phyloP scores from a whole-genome alignment of 768 basidiomycete species.

The Trametes cubensis region DNA sequence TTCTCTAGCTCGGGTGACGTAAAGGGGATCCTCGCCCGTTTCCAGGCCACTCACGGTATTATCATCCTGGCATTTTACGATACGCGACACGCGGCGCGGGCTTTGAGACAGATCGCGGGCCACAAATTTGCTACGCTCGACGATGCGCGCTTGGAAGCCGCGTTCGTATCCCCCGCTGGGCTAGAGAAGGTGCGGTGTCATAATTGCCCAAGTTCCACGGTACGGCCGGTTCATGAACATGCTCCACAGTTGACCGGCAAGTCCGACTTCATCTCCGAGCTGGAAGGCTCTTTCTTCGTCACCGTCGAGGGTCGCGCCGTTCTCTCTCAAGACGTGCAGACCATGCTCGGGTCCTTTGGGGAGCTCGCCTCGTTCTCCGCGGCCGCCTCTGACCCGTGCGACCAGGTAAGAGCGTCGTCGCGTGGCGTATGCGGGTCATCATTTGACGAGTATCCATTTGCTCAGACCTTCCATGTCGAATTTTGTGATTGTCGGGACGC shows the following conservation, averaged over 20 bases:
- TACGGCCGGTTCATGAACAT: slow-evolving; percentile 9
- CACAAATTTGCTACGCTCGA: slow-evolving; percentile 29
- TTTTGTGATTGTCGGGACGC: slow-evolving; percentile 70
- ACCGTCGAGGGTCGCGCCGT: slow-evolving; percentile 38
- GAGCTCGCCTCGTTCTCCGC: slow-evolving; percentile 33
- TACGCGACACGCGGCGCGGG: slow-evolving; percentile 53
- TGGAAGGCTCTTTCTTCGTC: slow-evolving; percentile 56
- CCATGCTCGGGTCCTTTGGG: slow-evolving; percentile 37
- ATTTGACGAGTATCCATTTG: slow-evolving; percentile 1
- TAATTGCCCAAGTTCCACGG: too few relatives aligned
- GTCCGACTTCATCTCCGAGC: slow-evolving; percentile 52
- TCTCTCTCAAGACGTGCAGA: slow-evolving; percentile 30
- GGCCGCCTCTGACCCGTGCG: slow-evolving; percentile 19
- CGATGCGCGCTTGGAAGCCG: slow-evolving; percentile 7
- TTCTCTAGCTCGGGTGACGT: slow-evolving; percentile 41
- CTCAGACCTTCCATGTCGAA: slow-evolving; percentile 57
- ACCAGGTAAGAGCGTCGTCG: slow-evolving; percentile 20
- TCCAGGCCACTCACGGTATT: slow-evolving; percentile 52
- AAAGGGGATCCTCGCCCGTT: slow-evolving; percentile 59
- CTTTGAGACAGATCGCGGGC: slow-evolving; percentile 29
- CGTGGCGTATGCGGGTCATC: neutral
- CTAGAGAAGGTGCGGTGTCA: slow-evolving; percentile 20
- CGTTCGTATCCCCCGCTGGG: slow-evolving; percentile 12
- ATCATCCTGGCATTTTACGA: slow-evolving; percentile 66
- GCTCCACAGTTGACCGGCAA: slow-evolving; percentile 53